phyloP scores from a whole-genome alignment of 495 filamentous ascomycete species.

The Physcia stellaris region DNA sequence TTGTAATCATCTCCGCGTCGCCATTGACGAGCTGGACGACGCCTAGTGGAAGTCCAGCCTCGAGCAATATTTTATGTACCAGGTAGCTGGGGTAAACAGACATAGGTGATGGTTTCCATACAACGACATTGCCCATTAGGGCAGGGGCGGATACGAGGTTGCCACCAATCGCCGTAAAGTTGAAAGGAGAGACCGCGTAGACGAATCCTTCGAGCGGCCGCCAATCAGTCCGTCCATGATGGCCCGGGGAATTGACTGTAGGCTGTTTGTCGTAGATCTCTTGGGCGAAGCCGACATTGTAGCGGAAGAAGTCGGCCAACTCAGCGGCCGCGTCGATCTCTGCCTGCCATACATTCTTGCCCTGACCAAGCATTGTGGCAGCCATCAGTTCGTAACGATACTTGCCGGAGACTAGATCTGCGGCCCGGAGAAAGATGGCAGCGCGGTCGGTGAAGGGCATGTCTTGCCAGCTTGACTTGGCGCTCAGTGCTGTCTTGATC shows the following conservation, averaged over 20 bases:
- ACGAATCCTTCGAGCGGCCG: slow-evolving; percentile 59
- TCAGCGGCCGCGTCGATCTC: slow-evolving; percentile 94
- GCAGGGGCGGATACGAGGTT: slow-evolving; percentile 59
- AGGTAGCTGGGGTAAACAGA: slow-evolving; percentile 58
- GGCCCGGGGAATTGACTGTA: slow-evolving; percentile 38
- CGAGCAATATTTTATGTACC: slow-evolving; percentile 63
- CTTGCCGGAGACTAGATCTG: slow-evolving; percentile 74
- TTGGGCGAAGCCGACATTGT: slow-evolving; percentile 61
- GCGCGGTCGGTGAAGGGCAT: slow-evolving; percentile 79
- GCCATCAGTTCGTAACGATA: slow-evolving; percentile 92
- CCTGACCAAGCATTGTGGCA: slow-evolving; percentile 84
- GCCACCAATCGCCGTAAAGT: slow-evolving; percentile 64
- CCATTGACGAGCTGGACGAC: slow-evolving; percentile 74
- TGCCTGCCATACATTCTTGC: slow-evolving; percentile 93
- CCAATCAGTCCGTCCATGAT: slow-evolving; percentile 24
- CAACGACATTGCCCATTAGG: slow-evolving; percentile 67
- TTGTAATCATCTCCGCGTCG: slow-evolving; percentile 57
- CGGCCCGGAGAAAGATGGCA: slow-evolving; percentile 88
- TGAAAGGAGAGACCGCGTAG: slow-evolving; percentile 57
- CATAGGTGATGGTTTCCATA: slow-evolving; percentile 73
- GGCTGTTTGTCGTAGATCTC: slow-evolving; percentile 66
- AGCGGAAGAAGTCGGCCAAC: slow-evolving; percentile 74
- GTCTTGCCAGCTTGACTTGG: slow-evolving; percentile 68
- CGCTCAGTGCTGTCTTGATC: slow-evolving; percentile 67
- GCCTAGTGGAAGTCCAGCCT: slow-evolving; percentile 61